Percentiles rank a stretch among this genome's conserved stretches.
Evolutionary conservation across 345 rosid genomes (phyloP).

Genomic region (Draba incana): DNA sequence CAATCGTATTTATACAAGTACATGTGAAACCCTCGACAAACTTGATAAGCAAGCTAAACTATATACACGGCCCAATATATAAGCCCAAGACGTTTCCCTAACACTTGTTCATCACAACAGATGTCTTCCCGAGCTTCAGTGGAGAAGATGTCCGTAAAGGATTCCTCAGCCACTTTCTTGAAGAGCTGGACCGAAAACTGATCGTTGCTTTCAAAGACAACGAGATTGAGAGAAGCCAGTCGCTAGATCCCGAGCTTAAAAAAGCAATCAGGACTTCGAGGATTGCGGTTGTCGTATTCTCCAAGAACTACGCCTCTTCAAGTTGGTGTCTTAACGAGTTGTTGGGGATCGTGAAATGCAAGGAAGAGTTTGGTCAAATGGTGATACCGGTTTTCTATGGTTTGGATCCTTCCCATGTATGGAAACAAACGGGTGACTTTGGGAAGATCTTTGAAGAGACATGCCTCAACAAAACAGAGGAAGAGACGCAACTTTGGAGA

Average conservation of each 20-base stretch:
- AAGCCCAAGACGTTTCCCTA: too few species aligned
- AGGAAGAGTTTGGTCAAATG: not conserved
- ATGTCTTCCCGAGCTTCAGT: too few species aligned
- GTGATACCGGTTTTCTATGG: slow-evolving; percentile 10
- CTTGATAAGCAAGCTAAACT: too few species aligned
- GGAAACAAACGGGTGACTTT: not conserved
- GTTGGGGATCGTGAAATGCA: not conserved
- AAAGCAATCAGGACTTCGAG: not conserved
- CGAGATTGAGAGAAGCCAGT: not conserved
- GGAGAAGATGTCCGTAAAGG: too few species aligned
- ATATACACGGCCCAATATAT: too few species aligned
- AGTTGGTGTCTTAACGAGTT: slow-evolving; percentile 15
- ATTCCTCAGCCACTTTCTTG: not conserved
- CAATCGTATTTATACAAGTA: too few species aligned
- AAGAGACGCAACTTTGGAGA: not conserved
- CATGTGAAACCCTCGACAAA: too few species aligned
- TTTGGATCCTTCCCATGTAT: slow-evolving; percentile 23
- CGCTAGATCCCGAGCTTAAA: not conserved
- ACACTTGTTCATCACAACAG: too few species aligned
- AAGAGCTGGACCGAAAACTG: not conserved
- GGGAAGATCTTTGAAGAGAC: not conserved
- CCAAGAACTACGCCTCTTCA: not conserved
- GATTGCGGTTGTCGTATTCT: not conserved
- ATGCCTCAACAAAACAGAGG: not conserved
- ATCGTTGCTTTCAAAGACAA: not conserved